Base-by-base conservation (phyloP, 2,329 filamentous ascomycete species). In the Aphanocladium album region DNA sequence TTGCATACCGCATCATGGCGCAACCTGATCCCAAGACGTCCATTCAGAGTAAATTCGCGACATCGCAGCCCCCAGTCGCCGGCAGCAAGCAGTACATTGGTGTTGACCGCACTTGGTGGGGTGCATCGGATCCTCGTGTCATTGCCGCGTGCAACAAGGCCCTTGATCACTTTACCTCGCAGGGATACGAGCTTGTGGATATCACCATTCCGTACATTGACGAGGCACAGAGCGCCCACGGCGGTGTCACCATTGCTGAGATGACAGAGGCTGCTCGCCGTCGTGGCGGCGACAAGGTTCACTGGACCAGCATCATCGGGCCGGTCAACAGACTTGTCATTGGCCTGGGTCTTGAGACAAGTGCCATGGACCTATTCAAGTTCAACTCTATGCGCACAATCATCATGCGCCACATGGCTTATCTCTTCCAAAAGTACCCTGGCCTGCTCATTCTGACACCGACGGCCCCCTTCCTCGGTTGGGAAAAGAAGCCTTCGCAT, bases 1-100 rank as follows among this genome's bases (percentile, higher is more conserved):
- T 92, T 57, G 88, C 89, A n/a, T 97, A 95, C 76, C 86, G 90
- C 54, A 72, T 90, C 67, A 91, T 96, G 82, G 83, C 89, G 2
- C 82, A 85, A 57, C 89, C 91, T 0, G 83, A 96, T 67, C 83
- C 87, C 0, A 73, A 79, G 2, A 82, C 88, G 70, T 77, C 81
- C 0, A 74, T 80, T 8, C 88, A 89, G 19, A 74, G 81, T 8
- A 76, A 80, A 16, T 95, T 96, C 71, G 82, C 83, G 0, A 79
- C 85, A 4, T 85, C 84, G 16, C 65, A 76, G 8, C 75, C 81
- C 4, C 76, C 77, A 0, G 67, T 68, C 6, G 73, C 77, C 1
- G 69, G 73, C 0, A 67, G 74, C 41, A 79, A 78, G 64, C 88
- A 88, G 67, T 76, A 85, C n/a, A 79, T 96, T 53, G 93, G 91